Evolutionary conservation across 768 basidiomycete species (phyloP), one percentile per base, ranked within the genome.

Genomic region (Dendrothele bispora): DNA sequence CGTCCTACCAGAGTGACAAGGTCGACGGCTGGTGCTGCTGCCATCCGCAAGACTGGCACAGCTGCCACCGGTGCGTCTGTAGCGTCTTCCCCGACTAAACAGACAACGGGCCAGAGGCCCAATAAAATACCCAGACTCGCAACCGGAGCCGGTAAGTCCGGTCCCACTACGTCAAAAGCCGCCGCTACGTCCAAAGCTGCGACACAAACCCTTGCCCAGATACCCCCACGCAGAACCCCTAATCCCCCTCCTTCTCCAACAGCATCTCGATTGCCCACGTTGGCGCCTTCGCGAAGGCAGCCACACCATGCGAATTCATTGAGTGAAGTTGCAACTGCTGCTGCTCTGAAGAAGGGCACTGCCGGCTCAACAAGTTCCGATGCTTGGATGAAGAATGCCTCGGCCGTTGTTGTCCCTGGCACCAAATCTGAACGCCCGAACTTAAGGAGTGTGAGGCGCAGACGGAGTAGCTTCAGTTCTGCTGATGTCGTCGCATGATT

Each of bases 401-500:
- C 74, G 45, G 79, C 83, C 3, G 82, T 91, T 28, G 85, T 92
- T 32, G 80, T 83, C 12, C 83, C 87, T 17, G 80, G 78, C 14
- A 79, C 82, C 30, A 91, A 88, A 63, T 75, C 82, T 1, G 84
- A 80, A 53, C 80, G 89, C 30, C 91, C 91, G 7, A 82, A 84
- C 2, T 68, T 91, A 51, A 76, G 91, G 43, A 85, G 73, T 35
- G 79, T 90, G 41, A 76, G 89, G 54, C 78, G 88, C 52, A 72
- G 91, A 60, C 74, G 91, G 50, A 92, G 91, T 61, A 93, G 91
- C 58, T 93, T 93, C 65, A 92, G 91, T 61, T 75, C 84, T 47
- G 90, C 87, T 3, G 91, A 93, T 62, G 84, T 92, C 18, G 80
- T 91, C 51, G 89, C 87, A 58, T 92, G 34, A 28, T 50, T 50